These are phyloP conservation scores for Lactarius quietus DNA, from an alignment of 768 basidiomycete species.

Conservation along the genomic window DNA sequence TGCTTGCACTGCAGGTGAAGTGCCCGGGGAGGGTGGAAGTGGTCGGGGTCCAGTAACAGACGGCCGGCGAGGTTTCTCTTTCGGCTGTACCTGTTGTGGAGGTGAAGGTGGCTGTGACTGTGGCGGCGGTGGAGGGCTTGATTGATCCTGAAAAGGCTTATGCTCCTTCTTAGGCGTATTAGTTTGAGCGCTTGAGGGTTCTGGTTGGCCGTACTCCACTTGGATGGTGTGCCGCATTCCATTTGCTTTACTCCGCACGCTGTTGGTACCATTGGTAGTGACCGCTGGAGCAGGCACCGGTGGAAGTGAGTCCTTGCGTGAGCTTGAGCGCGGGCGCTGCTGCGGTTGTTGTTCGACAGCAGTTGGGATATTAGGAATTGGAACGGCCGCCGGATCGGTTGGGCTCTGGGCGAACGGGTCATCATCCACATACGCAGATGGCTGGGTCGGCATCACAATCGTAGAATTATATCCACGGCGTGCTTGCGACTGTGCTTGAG, in stretches of 20 bases:
- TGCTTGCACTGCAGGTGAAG: slow-evolving; percentile 1
- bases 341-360: slow-evolving; percentile 25
- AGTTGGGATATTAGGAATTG: slow-evolving; percentile 32
- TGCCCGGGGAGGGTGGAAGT: slow-evolving; percentile 16
- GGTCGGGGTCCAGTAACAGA: slow-evolving; percentile 18
- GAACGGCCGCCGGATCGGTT: slow-evolving; percentile 34
- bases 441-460: slow-evolving; percentile 43
- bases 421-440: slow-evolving; percentile 48
- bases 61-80: slow-evolving; percentile 16
- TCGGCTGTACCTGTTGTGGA: slow-evolving; percentile 9
- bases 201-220: slow-evolving; percentile 83
- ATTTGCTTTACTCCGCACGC: slow-evolving; percentile 43
- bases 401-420: slow-evolving; percentile 60
- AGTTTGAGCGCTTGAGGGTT: slow-evolving; percentile 19
- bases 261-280: slow-evolving; percentile 35
- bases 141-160: slow-evolving; percentile 4
- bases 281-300: slow-evolving; percentile 8
- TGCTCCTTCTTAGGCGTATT: slow-evolving; percentile 20
- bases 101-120: slow-evolving; percentile 5
- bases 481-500: slow-evolving; percentile 26
- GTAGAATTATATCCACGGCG: slow-evolving; percentile 35
- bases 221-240: slow-evolving; percentile 91
- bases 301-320: slow-evolving; percentile 21
- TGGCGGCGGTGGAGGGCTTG: slow-evolving; percentile 1
- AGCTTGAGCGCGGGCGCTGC: slow-evolving; percentile 11